Conservation (phyloP, 2,329 filamentous ascomycete species). For the Penicillium decumbens region DNA sequence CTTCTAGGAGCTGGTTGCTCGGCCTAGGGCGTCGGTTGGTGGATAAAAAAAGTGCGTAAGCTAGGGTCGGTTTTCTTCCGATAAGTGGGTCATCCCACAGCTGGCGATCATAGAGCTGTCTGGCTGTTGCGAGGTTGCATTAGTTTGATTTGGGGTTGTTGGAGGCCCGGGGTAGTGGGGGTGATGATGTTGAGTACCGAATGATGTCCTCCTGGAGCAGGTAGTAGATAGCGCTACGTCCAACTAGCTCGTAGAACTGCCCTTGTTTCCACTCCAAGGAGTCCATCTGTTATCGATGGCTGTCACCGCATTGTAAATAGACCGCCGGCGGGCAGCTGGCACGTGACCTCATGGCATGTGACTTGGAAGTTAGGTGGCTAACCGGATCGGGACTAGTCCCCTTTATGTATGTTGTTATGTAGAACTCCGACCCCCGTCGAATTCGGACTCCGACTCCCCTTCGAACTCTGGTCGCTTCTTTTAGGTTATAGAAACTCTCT, state of each 20-base stretch:
- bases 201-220: not conserved
- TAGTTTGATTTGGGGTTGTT: too few species aligned
- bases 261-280: not conserved
- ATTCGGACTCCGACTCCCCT: too few species aligned
- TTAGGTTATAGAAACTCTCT: too few species aligned
- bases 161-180: too few species aligned
- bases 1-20: not conserved
- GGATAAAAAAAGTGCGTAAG: not conserved
- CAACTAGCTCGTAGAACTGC: not conserved
- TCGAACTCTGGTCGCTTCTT: too few species aligned
- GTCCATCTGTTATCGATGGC: not conserved
- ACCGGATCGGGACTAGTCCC: too few species aligned
- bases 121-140: not conserved
- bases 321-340: not conserved
- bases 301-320: constrained; percentile 1
- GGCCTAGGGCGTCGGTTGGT: not conserved
- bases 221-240: not conserved
- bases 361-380: too few species aligned
- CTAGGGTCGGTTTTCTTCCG: too few species aligned
- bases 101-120: not conserved
- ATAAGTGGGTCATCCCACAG: not conserved
- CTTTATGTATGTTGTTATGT: too few species aligned
- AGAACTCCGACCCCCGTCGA: too few species aligned
- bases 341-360: too few species aligned
- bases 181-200: too few species aligned